A percentile compares a stretch with the other conserved stretches of the same genome.
These are phyloP conservation scores for Thamnidium elegans DNA, from an alignment of 192 early-diverging fungal genomes.

Conservation along the genomic window DNA sequence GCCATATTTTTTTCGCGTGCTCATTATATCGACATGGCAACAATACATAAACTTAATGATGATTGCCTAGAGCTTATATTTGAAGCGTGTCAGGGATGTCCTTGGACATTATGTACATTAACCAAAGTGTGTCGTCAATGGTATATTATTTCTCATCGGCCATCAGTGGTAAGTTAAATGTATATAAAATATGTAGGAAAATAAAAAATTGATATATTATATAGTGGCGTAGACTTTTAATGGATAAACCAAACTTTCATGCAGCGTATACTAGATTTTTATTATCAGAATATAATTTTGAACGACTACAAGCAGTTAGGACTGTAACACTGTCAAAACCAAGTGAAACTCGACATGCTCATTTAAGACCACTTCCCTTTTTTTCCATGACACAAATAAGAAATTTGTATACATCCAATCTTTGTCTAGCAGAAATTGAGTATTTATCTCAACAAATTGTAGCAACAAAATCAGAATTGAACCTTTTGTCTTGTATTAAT, in stretches of 20 bases:
- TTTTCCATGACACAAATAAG: slow-evolving; percentile 5
- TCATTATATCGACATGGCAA: too few relatives aligned
- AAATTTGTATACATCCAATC: slow-evolving; percentile 8
- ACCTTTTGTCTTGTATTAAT: neutral
- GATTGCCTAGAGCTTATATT: slow-evolving; percentile 12
- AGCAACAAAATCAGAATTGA: neutral
- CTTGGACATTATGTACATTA: slow-evolving; percentile 9
- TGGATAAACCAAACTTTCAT: neutral
- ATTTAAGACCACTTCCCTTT: slow-evolving; percentile 9
- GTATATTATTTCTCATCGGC: slow-evolving; percentile 5
- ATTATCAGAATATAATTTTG: neutral
- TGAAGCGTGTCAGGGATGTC: slow-evolving; percentile 3
- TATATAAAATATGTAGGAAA: neutral
- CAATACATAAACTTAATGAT: slow-evolving; percentile 6
- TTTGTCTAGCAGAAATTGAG: slow-evolving; percentile 13
- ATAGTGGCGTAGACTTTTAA: slow-evolving; percentile 10
- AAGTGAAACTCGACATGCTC: slow-evolving; percentile 13
- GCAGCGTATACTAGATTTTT: neutral
- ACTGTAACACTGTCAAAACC: neutral
- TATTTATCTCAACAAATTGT: slow-evolving; percentile 5
- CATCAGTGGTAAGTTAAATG: slow-evolving; percentile 4
- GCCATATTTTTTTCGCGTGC: too few relatives aligned
- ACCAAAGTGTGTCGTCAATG: slow-evolving; percentile 2
- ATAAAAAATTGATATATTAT: neutral
- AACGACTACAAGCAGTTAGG: slow-evolving; percentile 4